A percentile compares a stretch with the other conserved stretches of the same genome.
phyloP scores from a whole-genome alignment of 139 green algal species.

The Yamagishiella unicocca region DNA sequence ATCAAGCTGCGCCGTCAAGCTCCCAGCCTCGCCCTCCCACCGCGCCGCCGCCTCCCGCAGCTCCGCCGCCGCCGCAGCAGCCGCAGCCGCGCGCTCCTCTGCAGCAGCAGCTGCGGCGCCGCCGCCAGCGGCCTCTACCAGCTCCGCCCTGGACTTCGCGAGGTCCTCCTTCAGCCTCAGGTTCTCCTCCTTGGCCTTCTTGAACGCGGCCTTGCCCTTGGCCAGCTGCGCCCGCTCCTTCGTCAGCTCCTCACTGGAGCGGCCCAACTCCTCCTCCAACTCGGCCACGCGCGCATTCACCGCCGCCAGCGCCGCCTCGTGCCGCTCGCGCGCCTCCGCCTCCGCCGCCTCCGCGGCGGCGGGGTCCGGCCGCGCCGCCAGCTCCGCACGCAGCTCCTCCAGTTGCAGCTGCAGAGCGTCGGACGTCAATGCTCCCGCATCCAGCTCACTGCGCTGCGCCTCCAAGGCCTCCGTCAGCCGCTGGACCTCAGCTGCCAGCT shows the following conservation, averaged over 20 bases:
- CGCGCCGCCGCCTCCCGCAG: neutral
- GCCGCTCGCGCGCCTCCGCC: neutral
- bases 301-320: constrained; percentile 22
- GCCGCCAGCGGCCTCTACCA: neutral
- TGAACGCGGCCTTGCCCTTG: constrained; percentile 22
- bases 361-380: neutral
- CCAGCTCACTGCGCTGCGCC: neutral
- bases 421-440: neutral
- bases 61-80: neutral
- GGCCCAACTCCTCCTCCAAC: neutral
- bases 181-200: constrained; percentile 37
- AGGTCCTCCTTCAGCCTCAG: constrained; percentile 17
- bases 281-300: neutral
- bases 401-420: neutral
- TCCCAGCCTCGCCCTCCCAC: neutral
- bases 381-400: constrained; percentile 9
- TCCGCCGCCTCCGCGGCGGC: neutral
- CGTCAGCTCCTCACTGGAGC: neutral
- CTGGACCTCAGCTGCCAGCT: neutral
- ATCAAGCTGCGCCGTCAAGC: neutral
- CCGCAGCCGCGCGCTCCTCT: neutral
- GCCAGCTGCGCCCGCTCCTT: constrained; percentile 19
- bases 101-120: neutral
- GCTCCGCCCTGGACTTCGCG: neutral
- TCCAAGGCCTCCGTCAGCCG: neutral